These are phyloP conservation scores for Trametes polyzona DNA, from an alignment of 1,284 basidiomycete genomes.

Conservation along the genomic window DNA sequence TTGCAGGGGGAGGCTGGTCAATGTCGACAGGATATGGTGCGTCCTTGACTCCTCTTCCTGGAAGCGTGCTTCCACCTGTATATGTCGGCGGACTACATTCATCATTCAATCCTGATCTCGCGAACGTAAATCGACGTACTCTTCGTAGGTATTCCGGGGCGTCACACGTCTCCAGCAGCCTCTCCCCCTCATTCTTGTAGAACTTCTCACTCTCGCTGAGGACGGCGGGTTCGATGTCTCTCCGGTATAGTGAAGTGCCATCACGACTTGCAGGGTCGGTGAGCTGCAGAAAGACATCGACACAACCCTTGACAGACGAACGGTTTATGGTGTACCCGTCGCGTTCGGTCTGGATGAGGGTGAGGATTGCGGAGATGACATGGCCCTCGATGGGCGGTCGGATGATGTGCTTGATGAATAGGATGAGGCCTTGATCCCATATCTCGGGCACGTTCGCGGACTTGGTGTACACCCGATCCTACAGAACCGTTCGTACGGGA, in stretches of 20 bases:
- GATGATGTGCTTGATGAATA: slow-evolving; percentile 89
- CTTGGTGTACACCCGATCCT: slow-evolving; percentile 90
- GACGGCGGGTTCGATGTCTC: slow-evolving; percentile 86
- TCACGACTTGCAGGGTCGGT: slow-evolving; percentile 47
- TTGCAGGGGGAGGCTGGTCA: slow-evolving; percentile 74
- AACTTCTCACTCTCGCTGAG: slow-evolving; percentile 80
- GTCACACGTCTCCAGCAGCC: slow-evolving; percentile 75
- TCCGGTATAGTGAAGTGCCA: slow-evolving; percentile 76
- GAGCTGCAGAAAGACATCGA: slow-evolving; percentile 84
- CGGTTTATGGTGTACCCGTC: slow-evolving; percentile 92
- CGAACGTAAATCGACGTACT: slow-evolving; percentile 51
- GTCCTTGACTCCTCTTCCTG: slow-evolving; percentile 86
- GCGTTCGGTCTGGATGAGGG: slow-evolving; percentile 89
- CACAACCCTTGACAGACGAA: slow-evolving; percentile 87
- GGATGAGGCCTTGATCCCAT: slow-evolving; percentile 81
- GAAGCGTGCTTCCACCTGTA: slow-evolving; percentile 83
- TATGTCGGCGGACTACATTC: neutral
- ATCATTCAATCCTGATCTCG: no score
- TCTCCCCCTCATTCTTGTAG: slow-evolving; percentile 79
- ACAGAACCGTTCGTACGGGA: slow-evolving; percentile 17
- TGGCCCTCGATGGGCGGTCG: slow-evolving; percentile 84
- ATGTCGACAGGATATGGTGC: slow-evolving; percentile 86
- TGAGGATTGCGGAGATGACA: slow-evolving; percentile 81
- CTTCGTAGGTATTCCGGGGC: slow-evolving; percentile 82
- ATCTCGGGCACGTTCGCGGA: slow-evolving; percentile 76